Evolutionary conservation across 75 land plant species (phyloP).

Genomic region (Isoetes taiwanensis): DNA sequence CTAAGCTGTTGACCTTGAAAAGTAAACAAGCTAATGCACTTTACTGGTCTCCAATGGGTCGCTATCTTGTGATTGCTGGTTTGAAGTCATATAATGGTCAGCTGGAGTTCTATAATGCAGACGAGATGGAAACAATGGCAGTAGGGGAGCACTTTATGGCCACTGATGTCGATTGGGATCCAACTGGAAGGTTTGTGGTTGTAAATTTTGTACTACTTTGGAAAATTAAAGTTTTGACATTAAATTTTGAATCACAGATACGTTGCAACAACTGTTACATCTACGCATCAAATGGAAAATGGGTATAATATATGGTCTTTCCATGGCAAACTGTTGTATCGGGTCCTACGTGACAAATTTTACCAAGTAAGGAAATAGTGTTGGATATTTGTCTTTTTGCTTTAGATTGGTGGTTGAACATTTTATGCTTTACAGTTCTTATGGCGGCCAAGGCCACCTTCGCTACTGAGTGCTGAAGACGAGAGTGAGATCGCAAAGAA

Average conservation of each 20-base stretch:
- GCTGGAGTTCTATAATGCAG: slow-evolving; percentile 87
- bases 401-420: too few relatives aligned
- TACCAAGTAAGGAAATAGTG: slow-evolving; percentile 40
- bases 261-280: slow-evolving; percentile 72
- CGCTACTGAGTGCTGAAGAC: slow-evolving; percentile 54
- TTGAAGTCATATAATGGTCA: slow-evolving; percentile 87
- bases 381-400: background rate
- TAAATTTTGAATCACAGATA: too few relatives aligned
- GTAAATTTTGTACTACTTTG: background rate
- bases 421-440: slow-evolving; percentile 49
- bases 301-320: slow-evolving; percentile 93
- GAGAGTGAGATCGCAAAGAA: slow-evolving; percentile 76
- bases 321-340: slow-evolving; percentile 70
- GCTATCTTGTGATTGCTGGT: slow-evolving; percentile 71
- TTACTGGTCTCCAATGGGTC: slow-evolving; percentile 90
- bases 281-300: slow-evolving; percentile 95
- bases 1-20: slow-evolving; percentile 77
- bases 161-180: slow-evolving; percentile 95
- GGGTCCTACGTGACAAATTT: slow-evolving; percentile 62
- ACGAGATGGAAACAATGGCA: slow-evolving; percentile 92
- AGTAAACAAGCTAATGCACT: slow-evolving; percentile 88
- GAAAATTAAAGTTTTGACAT: background rate
- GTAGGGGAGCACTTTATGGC: slow-evolving; percentile 92
- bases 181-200: slow-evolving; percentile 73
- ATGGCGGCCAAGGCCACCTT: slow-evolving; percentile 89